A percentile compares a stretch with the other conserved stretches of the same genome.
phyloP scores from a whole-genome alignment of 1,139 yeast genomes.

The Yamadazyma conglobata region DNA sequence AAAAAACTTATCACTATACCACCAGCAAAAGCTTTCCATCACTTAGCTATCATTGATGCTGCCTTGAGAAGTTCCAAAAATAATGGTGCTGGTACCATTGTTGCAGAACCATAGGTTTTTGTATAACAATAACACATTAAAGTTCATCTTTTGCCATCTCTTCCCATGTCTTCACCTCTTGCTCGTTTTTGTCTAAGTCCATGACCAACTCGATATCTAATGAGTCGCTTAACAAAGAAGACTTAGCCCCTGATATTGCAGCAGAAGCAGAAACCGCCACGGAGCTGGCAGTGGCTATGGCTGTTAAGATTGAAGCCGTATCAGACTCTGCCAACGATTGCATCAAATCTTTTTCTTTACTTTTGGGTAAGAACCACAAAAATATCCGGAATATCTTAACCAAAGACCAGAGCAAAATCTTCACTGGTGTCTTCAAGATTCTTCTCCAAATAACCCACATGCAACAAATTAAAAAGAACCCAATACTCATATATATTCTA shows the following conservation, averaged over 20 bases:
- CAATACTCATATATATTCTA: conserved; percentile 55
- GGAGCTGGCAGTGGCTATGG: neutral
- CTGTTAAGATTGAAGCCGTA: neutral
- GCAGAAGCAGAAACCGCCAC: neutral
- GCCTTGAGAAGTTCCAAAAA: conserved; percentile 66
- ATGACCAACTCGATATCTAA: neutral
- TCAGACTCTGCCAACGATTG: conserved; percentile 1
- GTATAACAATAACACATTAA: conserved; percentile 1
- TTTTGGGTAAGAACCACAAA: conserved; percentile 19
- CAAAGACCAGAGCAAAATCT: conserved; percentile 56
- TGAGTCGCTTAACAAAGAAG: neutral
- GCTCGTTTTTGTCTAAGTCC: neutral
- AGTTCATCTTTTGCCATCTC: conserved; percentile 11
- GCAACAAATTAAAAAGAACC: conserved; percentile 54
- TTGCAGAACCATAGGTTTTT: conserved; percentile 22
- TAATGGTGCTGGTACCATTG: conserved; percentile 56
- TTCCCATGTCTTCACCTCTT: conserved; percentile 4
- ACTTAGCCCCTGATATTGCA: too few species aligned
- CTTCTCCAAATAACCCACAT: conserved; percentile 66
- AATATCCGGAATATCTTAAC: conserved; percentile 45
- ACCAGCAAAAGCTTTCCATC: conserved; percentile 83
- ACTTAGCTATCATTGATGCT: conserved; percentile 84
- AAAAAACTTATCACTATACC: conserved; percentile 54
- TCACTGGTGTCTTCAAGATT: conserved; percentile 54
- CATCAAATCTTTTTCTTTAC: conserved; percentile 5